A percentile compares a stretch with the other conserved stretches of the same genome.
These are phyloP conservation scores for Corrigiola litoralis DNA, from an alignment of 179 eudicot species.

Conservation along the genomic window DNA sequence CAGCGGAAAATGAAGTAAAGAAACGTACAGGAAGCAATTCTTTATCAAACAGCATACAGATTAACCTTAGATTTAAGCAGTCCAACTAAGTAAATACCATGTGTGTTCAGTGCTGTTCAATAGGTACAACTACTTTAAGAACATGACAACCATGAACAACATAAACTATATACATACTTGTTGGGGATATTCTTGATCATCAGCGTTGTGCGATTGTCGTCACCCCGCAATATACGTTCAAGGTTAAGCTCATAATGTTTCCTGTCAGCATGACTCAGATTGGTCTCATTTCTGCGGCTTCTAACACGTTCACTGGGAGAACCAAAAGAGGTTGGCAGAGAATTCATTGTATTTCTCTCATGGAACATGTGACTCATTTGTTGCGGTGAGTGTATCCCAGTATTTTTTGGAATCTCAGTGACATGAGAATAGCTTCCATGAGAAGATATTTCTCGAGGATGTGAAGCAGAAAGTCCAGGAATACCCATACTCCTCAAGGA, in stretches of 20 bases:
- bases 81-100: too few species aligned
- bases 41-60: too few species aligned
- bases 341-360: slow-evolving; percentile 32
- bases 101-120: too few species aligned
- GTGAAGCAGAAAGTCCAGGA: slow-evolving; percentile 36
- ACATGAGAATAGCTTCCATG: slow-evolving; percentile 31
- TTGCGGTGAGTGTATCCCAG: slow-evolving; percentile 34
- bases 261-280: slow-evolving; percentile 48
- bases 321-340: slow-evolving; percentile 42
- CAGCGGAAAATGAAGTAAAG: not conserved
- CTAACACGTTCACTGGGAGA: slow-evolving; percentile 53
- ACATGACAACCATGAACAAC: not conserved
- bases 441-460: slow-evolving; percentile 41
- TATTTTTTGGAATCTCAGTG: slow-evolving; percentile 29
- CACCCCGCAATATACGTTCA: slow-evolving; percentile 59
- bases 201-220: slow-evolving; percentile 56
- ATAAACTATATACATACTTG: slow-evolving; percentile 43
- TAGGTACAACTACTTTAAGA: not conserved
- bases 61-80: too few species aligned
- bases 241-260: slow-evolving; percentile 69
- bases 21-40: not conserved
- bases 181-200: slow-evolving; percentile 85
- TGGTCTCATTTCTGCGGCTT: slow-evolving; percentile 48
- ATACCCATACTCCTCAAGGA: slow-evolving; percentile 33
- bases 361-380: slow-evolving; percentile 37